Evolutionary conservation across 1,284 basidiomycete genomes (phyloP), one percentile per base, ranked within the genome.

Genomic region (Grifola frondosa): DNA sequence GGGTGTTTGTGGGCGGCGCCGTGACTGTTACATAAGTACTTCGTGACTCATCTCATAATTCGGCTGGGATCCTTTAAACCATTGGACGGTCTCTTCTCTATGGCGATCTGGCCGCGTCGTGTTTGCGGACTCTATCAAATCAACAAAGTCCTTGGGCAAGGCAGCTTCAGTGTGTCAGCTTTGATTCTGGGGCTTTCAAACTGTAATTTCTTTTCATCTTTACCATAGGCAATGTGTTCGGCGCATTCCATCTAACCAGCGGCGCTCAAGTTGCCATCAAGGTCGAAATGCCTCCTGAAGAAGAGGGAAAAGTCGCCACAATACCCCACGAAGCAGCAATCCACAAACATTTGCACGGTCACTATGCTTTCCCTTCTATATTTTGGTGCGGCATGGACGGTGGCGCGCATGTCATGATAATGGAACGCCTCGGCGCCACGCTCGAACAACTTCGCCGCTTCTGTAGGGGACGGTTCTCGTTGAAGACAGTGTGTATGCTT

Each of bases 391-490:
- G 48, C 5, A 11, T 17, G 0, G 42, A 52, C 6, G 34, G 39
- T 5, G 38, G 38, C 10, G 19, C 41, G 4, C 32, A 48, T 30
- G 34, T 55, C 10, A 10, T 56, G 7, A 38, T 57, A 12, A 37
- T 58, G 33, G 57, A 59, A n/a, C 39, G 19, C 17, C 32, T 59
- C 11, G 53, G 56, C 4, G 38, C 51, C 2, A 52, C 29, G 10
- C 43, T 57, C 0, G 30, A 46, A 17, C 28, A 40, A 0, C 20
- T 58, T 6, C 45, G 36, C 1, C 36, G 46, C 9, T 6, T 54
- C 1, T 59, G 57, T 40, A 38, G 56, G 32, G 49, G 51, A 3
- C 30, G 20, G 5, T 36, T 59, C 6, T 42, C 44, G 4, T 20
- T 56, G 10, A 50, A 43, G 23, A 53, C 51, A 4, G 44, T 56